Base-by-base conservation (phyloP, 1,284 basidiomycete species). In the Cutaneotrichosporon cavernicola region DNA sequence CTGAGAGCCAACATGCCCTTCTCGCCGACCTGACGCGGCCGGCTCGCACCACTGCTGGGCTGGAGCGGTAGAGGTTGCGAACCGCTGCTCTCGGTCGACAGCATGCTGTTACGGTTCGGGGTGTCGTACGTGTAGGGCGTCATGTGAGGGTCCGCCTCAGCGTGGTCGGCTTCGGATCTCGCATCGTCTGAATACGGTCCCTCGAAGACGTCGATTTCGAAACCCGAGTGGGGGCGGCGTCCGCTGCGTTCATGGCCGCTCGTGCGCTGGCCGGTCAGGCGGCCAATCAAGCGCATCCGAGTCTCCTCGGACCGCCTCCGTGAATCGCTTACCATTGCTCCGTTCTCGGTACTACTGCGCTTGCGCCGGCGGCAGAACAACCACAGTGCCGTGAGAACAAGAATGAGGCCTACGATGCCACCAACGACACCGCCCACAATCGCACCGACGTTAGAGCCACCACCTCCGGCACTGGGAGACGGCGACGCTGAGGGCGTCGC, bases 401-500 rank as follows among this genome's bases (percentile, higher is more conserved):
- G 11, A 18, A 58, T 22, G 10, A 65, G 59, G 6, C 32, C 66
- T 3, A 40, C 36, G 13, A 60, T 22, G 4, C 50, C 61, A 31
- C 67, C 67, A 2, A 66, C 51, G 7, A 62, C 67, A 7, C 55
- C 67, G 3, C 67, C 67, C 11, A 62, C 61, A 18, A 66, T 65
- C 1, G 66, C 59, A 1, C 61, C 67, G 1, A 31, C 47, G 52
- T 55, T 55, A 1, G 62, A 49, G 10, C 34, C 50, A 22, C 50
- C 50, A 5, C 51, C 34, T 3, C 21, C 13, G 16, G 47, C 49
- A 22, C n/a, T 32, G 11, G 60, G 36, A 1, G 60, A 49, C n/a
- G 51, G 43, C 22, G 60, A 38, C 6, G 60, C 6, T 11, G 56
- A 31, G 2, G 62, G 26, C 18, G 49, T 30, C 6, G 60, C 6